These are phyloP conservation scores for Ogataea sp. DNA, from an alignment of 805 yeast species.

Conservation along the genomic window DNA sequence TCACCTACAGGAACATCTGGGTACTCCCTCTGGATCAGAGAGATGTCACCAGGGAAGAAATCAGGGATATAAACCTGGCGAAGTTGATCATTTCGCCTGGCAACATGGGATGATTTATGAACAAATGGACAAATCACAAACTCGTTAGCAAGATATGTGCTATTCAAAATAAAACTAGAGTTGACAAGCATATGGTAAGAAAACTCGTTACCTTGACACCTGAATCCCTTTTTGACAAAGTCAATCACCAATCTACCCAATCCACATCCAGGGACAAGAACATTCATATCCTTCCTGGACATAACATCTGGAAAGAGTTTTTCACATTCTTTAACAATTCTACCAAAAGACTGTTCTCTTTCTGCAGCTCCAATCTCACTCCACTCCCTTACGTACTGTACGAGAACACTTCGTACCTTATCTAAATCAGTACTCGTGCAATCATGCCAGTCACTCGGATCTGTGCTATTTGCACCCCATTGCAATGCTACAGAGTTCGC, in stretches of 20 bases:
- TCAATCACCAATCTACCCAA: conserved; percentile 53
- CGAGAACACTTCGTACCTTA: conserved; percentile 47
- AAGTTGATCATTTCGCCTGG: conserved; percentile 36
- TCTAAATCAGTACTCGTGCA: conserved; percentile 39
- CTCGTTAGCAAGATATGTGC: conserved; percentile 29
- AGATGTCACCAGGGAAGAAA: conserved; percentile 32
- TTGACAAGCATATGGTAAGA: conserved; percentile 56
- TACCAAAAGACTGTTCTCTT: conserved; percentile 30
- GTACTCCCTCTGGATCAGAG: conserved; percentile 22
- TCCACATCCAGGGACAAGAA: conserved; percentile 60
- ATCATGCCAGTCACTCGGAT: conserved; percentile 32
- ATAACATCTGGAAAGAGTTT: conserved; percentile 28
- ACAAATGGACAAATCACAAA: conserved; percentile 45
- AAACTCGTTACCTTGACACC: conserved; percentile 62
- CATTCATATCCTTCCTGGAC: conserved; percentile 29
- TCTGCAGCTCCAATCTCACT: conserved; percentile 42
- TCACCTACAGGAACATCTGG: conserved; percentile 38
- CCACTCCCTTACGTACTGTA: conserved; percentile 60
- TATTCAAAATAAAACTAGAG: conserved; percentile 47
- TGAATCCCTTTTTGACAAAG: conserved; percentile 44
- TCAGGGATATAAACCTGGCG: conserved; percentile 50
- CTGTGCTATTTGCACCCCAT: conserved; percentile 39
- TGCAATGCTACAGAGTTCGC: conserved; percentile 34
- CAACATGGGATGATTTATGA: conserved; percentile 41
- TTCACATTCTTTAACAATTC: conserved; percentile 29